Conservation (phyloP, 2,329 filamentous ascomycete genomes). For the Colletotrichum lupini region DNA sequence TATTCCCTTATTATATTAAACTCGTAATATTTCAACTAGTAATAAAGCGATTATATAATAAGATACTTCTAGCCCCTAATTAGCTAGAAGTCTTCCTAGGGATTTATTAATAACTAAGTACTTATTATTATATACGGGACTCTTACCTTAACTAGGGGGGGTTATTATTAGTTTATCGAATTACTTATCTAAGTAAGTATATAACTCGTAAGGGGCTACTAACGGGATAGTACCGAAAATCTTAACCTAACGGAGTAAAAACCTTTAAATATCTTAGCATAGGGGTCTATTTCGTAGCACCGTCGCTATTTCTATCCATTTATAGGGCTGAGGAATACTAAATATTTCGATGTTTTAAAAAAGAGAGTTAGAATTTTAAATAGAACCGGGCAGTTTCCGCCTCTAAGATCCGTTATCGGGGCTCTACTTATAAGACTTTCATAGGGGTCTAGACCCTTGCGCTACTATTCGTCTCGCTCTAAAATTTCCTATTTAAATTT, state of each 20-base stretch:
- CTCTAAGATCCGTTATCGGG: constrained; percentile 10
- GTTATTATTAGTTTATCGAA: too few relatives aligned
- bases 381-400: constrained; percentile 7
- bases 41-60: too few relatives aligned
- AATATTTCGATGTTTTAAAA: not conserved
- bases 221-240: not conserved
- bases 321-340: constrained; percentile 8
- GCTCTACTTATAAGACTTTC: constrained; percentile 22
- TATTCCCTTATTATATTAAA: too few relatives aligned
- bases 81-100: too few relatives aligned
- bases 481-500: not conserved
- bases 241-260: not conserved
- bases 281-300: not conserved
- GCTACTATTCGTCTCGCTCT: not conserved
- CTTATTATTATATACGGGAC: too few relatives aligned
- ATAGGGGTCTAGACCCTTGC: constrained; percentile 5
- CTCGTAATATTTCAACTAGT: too few relatives aligned
- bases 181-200: not conserved
- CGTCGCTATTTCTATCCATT: not conserved
- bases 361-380: not conserved
- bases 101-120: too few relatives aligned
- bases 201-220: too few relatives aligned
- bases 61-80: too few relatives aligned
- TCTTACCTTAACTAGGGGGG: too few relatives aligned
- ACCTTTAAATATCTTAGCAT: not conserved